Percentiles rank a stretch among this genome's conserved stretches.
These are phyloP conservation scores for Trematosphaeria pertusa DNA, from an alignment of 2,329 filamentous ascomycete species.

Conservation along the genomic window DNA sequence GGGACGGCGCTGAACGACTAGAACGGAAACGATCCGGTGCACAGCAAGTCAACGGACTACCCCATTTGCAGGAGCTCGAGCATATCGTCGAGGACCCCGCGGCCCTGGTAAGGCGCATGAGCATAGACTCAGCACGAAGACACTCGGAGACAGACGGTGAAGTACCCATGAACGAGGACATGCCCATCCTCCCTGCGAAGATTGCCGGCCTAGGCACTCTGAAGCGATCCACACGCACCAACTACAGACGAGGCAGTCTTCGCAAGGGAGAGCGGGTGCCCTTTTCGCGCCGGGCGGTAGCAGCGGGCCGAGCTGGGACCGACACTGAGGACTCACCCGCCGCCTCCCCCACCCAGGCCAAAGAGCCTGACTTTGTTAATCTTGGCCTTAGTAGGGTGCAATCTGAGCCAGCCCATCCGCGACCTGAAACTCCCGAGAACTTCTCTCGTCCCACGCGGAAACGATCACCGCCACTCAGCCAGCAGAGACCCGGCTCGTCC, in stretches of 20 bases:
- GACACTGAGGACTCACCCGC: constrained; percentile 62
- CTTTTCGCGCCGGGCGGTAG: constrained; percentile 72
- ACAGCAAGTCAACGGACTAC: constrained; percentile 56
- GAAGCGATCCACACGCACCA: constrained; percentile 88
- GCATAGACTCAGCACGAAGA: constrained; percentile 57
- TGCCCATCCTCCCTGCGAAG: constrained; percentile 81
- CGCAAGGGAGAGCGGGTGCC: constrained; percentile 77
- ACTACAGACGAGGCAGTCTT: constrained; percentile 87
- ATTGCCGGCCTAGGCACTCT: constrained; percentile 78
- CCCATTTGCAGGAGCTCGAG: constrained; percentile 72
- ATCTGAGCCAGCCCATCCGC: constrained; percentile 71
- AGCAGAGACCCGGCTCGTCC: constrained; percentile 30
- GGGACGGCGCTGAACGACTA: constrained; percentile 82
- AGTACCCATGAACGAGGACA: constrained; percentile 66
- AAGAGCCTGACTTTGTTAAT: constrained; percentile 43
- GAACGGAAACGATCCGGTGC: constrained; percentile 71
- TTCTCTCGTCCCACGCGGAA: constrained; percentile 64
- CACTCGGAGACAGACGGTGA: constrained; percentile 50
- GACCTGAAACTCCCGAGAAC: constrained; percentile 56
- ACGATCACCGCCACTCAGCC: constrained; percentile 31
- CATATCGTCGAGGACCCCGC: constrained; percentile 82
- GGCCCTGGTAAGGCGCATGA: constrained; percentile 73
- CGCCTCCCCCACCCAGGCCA: constrained; percentile 55
- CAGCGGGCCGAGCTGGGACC: constrained; percentile 67
- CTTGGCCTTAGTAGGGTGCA: constrained; percentile 68